phyloP scores from a whole-genome alignment of 192 early-diverging fungal species.

The Mortierella claussenii region DNA sequence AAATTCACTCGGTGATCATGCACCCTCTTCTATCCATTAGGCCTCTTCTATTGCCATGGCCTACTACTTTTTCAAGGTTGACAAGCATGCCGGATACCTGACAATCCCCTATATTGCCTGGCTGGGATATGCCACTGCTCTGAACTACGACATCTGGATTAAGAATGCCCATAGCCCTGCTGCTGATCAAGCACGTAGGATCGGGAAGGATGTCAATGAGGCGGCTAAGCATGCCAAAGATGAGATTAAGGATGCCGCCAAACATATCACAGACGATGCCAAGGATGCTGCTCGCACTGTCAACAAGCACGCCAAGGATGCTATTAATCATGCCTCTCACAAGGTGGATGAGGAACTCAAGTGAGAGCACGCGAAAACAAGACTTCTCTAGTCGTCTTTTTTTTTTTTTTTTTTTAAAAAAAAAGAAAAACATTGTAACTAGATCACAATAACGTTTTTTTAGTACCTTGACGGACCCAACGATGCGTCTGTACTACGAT shows the following conservation, averaged over 20 bases:
- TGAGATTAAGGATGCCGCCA: constrained; percentile 44
- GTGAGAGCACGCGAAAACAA: constrained; percentile 15
- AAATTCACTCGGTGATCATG: too few species aligned
- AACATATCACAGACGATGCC: constrained; percentile 31
- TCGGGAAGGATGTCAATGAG: constrained; percentile 48
- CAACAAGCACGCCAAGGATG: constrained; percentile 13
- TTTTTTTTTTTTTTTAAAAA: too few species aligned
- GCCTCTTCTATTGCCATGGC: constrained; percentile 23
- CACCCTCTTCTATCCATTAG: constrained; percentile 4
- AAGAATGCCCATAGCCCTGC: constrained; percentile 41
- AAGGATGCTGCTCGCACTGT: constrained; percentile 22
- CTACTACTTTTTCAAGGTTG: constrained; percentile 49
- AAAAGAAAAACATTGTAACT: too few species aligned
- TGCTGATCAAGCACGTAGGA: constrained; percentile 38
- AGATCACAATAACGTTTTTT: too few species aligned
- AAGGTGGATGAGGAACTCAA: constrained; percentile 35
- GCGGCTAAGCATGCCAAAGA: constrained; percentile 48
- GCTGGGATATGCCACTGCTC: constrained; percentile 50
- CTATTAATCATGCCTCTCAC: constrained; percentile 26
- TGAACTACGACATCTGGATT: constrained; percentile 52
- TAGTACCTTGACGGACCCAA: too few species aligned
- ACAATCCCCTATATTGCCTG: constrained; percentile 45
- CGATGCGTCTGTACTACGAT: too few species aligned
- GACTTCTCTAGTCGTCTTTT: too few species aligned
- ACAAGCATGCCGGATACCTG: constrained; percentile 47